phyloP scores from a whole-genome alignment of 257 asterid genomes.

The Fraxinus pennsylvanica region DNA sequence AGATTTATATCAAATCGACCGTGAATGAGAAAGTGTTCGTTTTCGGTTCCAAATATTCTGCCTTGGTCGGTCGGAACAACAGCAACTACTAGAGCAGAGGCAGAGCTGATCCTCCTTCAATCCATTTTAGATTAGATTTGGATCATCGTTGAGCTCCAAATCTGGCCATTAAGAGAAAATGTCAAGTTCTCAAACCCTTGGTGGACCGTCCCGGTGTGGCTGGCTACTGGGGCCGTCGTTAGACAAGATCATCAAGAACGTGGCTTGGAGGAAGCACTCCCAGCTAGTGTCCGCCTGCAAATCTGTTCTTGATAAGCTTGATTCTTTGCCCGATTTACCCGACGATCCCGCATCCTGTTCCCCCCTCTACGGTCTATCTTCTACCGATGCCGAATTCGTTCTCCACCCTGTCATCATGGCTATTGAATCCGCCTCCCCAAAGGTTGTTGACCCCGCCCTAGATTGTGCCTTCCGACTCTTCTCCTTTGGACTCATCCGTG shows the following conservation, averaged over 20 bases:
- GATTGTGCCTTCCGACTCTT: conserved; percentile 80
- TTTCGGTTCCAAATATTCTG: not conserved
- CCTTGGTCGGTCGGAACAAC: not conserved
- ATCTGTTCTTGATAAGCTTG: conserved; percentile 94
- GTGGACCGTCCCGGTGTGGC: conserved; percentile 90
- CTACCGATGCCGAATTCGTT: conserved; percentile 67
- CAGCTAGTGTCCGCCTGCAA: conserved; percentile 83
- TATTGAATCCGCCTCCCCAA: conserved; percentile 73
- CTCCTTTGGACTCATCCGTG: conserved; percentile 72
- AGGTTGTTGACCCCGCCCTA: conserved; percentile 95
- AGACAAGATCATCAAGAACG: conserved; percentile 96
- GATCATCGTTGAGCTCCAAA: not conserved
- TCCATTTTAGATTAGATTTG: not conserved
- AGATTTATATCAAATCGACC: no score
- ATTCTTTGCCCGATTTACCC: conserved; percentile 59
- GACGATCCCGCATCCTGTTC: conserved; percentile 77
- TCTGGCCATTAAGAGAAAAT: conserved; percentile 14
- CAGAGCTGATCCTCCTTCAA: not conserved
- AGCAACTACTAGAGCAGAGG: not conserved
- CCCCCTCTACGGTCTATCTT: conserved; percentile 77
- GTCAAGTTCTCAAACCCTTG: conserved; percentile 74
- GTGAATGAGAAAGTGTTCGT: no score
- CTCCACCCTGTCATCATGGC: conserved; percentile 77
- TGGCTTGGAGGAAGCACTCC: conserved; percentile 94
- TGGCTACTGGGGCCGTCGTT: conserved; percentile 93